Evolutionary conservation across 768 basidiomycete genomes (phyloP).

Genomic region (Phylloporus sp.): DNA sequence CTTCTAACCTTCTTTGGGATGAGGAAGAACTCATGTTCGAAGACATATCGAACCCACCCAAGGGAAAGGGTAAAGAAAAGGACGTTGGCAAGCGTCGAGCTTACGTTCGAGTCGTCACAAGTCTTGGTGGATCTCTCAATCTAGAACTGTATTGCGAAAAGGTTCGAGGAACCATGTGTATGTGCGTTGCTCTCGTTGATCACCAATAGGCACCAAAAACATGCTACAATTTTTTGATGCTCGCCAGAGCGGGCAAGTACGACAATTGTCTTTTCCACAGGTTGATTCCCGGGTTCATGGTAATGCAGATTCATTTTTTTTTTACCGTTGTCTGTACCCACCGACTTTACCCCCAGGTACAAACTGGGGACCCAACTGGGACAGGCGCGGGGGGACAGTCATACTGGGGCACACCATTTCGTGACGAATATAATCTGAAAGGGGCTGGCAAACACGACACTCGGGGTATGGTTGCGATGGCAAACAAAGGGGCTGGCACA

Average conservation of each 20-base stretch:
- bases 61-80: conserved; percentile 90
- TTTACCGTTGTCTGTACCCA: neutral
- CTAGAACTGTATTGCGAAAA: conserved; percentile 87
- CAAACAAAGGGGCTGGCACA: conserved; percentile 87
- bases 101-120: conserved; percentile 94
- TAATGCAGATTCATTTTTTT: conserved; percentile 28
- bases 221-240: conserved; percentile 96
- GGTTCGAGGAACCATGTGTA: conserved; percentile 33
- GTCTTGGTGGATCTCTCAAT: conserved; percentile 82
- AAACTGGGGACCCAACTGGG: conserved; percentile 96
- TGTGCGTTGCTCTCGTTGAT: neutral
- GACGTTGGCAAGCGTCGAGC: conserved; percentile 87
- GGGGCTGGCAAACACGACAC: conserved; percentile 84
- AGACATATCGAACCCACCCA: conserved; percentile 72
- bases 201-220: conserved; percentile 83
- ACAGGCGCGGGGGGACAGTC: conserved; percentile 92
- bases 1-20: conserved; percentile 88
- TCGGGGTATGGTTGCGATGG: conserved; percentile 88
- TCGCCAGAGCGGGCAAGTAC: conserved; percentile 88
- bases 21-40: conserved; percentile 99
- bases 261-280: conserved; percentile 88
- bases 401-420: conserved; percentile 92
- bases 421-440: conserved; percentile 88
- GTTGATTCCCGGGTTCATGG: conserved; percentile 94
- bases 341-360: conserved; percentile 52